These are phyloP conservation scores for Nakazawaea ernobii DNA, from an alignment of 805 yeast genomes.

Conservation along the genomic window DNA sequence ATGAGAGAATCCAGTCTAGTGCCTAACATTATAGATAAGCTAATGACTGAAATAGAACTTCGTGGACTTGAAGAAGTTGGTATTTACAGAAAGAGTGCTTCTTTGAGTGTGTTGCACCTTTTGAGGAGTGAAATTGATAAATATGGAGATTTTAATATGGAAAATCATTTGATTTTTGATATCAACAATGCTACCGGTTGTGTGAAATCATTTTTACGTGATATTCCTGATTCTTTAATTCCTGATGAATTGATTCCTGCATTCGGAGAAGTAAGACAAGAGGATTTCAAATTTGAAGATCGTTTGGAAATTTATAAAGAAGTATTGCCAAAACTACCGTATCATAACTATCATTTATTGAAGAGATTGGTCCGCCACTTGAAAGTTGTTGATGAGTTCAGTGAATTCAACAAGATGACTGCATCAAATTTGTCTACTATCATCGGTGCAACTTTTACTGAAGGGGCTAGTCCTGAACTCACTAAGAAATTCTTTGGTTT, in stretches of 20 bases:
- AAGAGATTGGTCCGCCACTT: constrained; percentile 66
- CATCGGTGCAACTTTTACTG: constrained; percentile 60
- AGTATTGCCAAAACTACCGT: constrained; percentile 43
- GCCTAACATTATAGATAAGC: constrained; percentile 61
- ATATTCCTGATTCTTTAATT: constrained; percentile 78
- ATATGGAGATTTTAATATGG: constrained; percentile 41
- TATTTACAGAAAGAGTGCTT: constrained; percentile 66
- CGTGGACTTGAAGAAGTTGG: constrained; percentile 91
- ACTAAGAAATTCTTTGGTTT: constrained; percentile 45
- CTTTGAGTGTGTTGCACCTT: constrained; percentile 38
- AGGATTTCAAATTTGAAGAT: constrained; percentile 8
- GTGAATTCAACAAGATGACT: constrained; percentile 76
- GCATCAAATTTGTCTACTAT: constrained; percentile 88
- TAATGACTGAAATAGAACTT: constrained; percentile 74
- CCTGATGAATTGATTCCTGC: constrained; percentile 59
- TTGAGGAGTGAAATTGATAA: constrained; percentile 40
- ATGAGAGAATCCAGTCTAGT: constrained; percentile 55
- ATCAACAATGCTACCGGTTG: constrained; percentile 86
- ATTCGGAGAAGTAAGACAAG: constrained; percentile 36
- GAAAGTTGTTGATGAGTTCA: constrained; percentile 58
- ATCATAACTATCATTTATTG: constrained; percentile 60
- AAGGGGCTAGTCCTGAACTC: constrained; percentile 44
- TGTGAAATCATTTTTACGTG: constrained; percentile 77
- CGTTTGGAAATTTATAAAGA: constrained; percentile 21
- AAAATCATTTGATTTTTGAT: constrained; percentile 45